A percentile compares a stretch with the other conserved stretches of the same genome.
phyloP scores from a whole-genome alignment of 352 stramenopile genomes.

The Phytopythium cucurbitacearum region DNA sequence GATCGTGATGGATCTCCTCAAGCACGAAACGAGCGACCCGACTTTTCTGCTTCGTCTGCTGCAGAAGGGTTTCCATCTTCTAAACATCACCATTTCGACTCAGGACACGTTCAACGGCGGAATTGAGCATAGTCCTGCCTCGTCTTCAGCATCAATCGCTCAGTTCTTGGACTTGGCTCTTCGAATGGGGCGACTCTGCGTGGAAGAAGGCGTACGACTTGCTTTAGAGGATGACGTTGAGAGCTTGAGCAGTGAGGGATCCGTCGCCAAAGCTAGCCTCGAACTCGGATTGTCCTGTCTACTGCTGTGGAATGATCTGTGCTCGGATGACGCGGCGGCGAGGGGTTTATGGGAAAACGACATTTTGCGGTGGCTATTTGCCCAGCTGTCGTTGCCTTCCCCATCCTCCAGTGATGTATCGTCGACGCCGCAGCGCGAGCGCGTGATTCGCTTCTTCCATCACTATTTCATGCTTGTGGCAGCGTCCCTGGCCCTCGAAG shows the following conservation, averaged over 20 bases:
- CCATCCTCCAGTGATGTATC: neutral
- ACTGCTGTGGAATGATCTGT: conserved; percentile 28
- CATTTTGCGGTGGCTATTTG: conserved; percentile 18
- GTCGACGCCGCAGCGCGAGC: conserved; percentile 4
- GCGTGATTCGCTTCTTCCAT: conserved; percentile 25
- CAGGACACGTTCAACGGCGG: neutral
- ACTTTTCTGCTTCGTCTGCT: conserved; percentile 51
- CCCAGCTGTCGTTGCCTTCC: neutral
- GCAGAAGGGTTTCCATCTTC: conserved; percentile 52
- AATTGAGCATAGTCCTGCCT: neutral
- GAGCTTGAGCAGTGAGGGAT: neutral
- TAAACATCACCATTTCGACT: conserved; percentile 11
- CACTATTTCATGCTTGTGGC: conserved; percentile 45
- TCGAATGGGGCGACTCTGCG: conserved; percentile 2
- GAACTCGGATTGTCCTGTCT: conserved; percentile 50
- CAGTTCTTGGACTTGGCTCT: neutral
- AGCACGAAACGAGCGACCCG: conserved; percentile 50
- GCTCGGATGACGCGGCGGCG: conserved; percentile 18
- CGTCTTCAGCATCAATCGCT: neutral
- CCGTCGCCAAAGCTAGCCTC: conserved; percentile 14
- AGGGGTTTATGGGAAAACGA: conserved; percentile 35
- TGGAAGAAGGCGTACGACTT: conserved; percentile 1
- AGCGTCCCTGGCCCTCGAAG: conserved; percentile 14
- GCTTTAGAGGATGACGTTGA: neutral
- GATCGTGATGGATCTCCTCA: conserved; percentile 59